Base-by-base conservation (phyloP, 352 stramenopile species). In the Blastocystis sp. region DNA sequence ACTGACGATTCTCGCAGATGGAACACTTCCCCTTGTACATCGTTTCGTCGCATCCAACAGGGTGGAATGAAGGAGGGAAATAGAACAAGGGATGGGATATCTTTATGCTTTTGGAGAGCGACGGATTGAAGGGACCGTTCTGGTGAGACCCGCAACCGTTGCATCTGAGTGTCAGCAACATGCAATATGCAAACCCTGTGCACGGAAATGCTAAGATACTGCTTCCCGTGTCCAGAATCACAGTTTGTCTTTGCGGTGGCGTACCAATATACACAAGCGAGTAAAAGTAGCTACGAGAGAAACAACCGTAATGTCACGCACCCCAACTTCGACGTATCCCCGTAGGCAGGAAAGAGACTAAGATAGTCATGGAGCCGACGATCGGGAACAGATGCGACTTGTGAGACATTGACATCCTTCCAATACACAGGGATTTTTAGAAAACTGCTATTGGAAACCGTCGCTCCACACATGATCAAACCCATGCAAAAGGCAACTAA, bases 141-240 rank as follows among this genome's bases (percentile, higher is more conserved):
- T 73, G 59, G 51, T 84, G 73, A 32, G 21, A 6, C 21, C 73
- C 73, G 16, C 73, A 84, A 21, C 8, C 48, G 2, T 29, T 67
- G 46, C 73, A 84, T n/a, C 73, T 84, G 38, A 16, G 18, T 67
- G 54, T 75, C n/a, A 59, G n/a, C 46, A 16, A 54, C 9, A 9
- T 21, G 73, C 8, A 14, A 21, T 18, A 34, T 53, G 48, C n/a
- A 29, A 6, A 84, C 73, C 46, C 27, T 6, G 32, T 27, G 54
- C 73, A 84, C 16, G 73, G 73, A 84, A 73, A 73, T 9, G 73
- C 36, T 16, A 69, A 76, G 73, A 84, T 84, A 34, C 54, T 73
- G 34, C 73, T 84, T 1, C 73, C 73, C 11, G 73, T 84, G 29
- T 84, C 73, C n/a, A 84, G 40, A 48, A 84, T 84, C 11, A 84